These are phyloP conservation scores for Penicillium brasilianum DNA, from an alignment of 2,329 filamentous ascomycete species.

Conservation along the genomic window DNA sequence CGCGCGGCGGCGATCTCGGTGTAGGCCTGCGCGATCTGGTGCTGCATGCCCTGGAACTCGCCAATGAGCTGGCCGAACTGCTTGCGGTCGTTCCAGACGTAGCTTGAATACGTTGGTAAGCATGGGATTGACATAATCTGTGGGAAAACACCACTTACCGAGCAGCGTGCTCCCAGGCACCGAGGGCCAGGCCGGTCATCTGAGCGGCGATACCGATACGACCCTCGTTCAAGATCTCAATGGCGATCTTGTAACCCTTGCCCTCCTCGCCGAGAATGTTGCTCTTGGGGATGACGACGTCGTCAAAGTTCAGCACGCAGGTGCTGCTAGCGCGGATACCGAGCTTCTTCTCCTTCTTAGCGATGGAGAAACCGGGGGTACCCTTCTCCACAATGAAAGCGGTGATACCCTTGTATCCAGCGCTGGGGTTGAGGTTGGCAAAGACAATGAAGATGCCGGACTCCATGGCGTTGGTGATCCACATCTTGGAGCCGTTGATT, in stretches of 20 bases:
- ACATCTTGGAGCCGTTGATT: slow-evolving; percentile 96
- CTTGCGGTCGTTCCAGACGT: slow-evolving; percentile 97
- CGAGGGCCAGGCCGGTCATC: slow-evolving; percentile 95
- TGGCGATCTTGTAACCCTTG: slow-evolving; percentile 97
- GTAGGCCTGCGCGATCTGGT: slow-evolving; percentile 95
- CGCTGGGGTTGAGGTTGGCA: slow-evolving; percentile 88
- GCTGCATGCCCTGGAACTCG: slow-evolving; percentile 99
- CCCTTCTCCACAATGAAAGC: slow-evolving; percentile 94
- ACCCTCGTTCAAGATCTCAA: slow-evolving; percentile 90
- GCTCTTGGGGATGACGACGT: slow-evolving; percentile 85
- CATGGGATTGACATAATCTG: slow-evolving; percentile 4
- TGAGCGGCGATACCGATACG: slow-evolving; percentile 97
- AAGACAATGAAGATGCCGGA: slow-evolving; percentile 97
- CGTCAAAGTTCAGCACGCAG: slow-evolving; percentile 96
- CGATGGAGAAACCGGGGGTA: slow-evolving; percentile 86
- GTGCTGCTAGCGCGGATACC: slow-evolving; percentile 95
- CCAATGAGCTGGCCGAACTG: slow-evolving; percentile 94
- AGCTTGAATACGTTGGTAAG: slow-evolving; percentile 53
- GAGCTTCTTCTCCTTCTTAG: slow-evolving; percentile 99
- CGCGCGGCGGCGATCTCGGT: slow-evolving; percentile 91
- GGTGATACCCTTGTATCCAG: slow-evolving; percentile 96
- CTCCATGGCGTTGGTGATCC: slow-evolving; percentile 98
- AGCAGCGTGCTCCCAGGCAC: slow-evolving; percentile 93
- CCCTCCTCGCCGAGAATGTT: slow-evolving; percentile 88
- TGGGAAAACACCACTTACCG: slow-evolving; percentile 56